Conservation (phyloP, 331 rosid genomes). For the Phaseolus coccineus region DNA sequence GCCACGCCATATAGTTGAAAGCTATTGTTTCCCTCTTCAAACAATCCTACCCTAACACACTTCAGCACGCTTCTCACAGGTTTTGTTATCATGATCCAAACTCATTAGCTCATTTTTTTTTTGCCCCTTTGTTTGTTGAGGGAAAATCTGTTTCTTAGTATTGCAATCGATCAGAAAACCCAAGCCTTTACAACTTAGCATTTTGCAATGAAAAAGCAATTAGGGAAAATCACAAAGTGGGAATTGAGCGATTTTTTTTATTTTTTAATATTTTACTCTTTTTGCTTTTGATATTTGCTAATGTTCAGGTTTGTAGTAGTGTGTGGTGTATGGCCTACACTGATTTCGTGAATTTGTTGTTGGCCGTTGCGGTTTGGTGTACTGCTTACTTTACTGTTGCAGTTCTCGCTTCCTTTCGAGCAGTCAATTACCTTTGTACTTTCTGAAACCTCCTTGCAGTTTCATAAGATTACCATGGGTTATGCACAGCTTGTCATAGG, state of each 20-base stretch:
- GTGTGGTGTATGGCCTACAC: slow-evolving; percentile 55
- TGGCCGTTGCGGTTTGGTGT: slow-evolving; percentile 62
- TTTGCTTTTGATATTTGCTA: slow-evolving; percentile 34
- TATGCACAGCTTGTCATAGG: slow-evolving; percentile 73
- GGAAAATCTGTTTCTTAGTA: neutral
- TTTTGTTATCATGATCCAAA: no score
- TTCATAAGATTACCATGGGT: slow-evolving; percentile 53
- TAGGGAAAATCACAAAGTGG: neutral
- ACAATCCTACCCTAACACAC: no score
- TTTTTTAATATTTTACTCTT: neutral
- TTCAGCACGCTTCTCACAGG: no score
- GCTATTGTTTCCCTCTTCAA: neutral
- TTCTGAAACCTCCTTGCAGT: slow-evolving; percentile 41
- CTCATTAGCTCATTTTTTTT: no score
- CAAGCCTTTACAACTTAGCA: neutral
- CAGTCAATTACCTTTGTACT: slow-evolving; percentile 50
- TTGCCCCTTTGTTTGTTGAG: no score
- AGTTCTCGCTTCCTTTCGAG: slow-evolving; percentile 60
- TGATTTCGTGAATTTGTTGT: slow-evolving; percentile 55
- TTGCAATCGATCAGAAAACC: neutral
- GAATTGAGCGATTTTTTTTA: neutral
- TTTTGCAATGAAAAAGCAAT: neutral
- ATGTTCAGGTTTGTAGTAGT: slow-evolving; percentile 45
- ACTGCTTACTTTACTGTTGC: slow-evolving; percentile 69
- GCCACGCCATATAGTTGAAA: no score